Conservation (phyloP, 352 stramenopile genomes). For the Phytophthora sp. region DNA sequence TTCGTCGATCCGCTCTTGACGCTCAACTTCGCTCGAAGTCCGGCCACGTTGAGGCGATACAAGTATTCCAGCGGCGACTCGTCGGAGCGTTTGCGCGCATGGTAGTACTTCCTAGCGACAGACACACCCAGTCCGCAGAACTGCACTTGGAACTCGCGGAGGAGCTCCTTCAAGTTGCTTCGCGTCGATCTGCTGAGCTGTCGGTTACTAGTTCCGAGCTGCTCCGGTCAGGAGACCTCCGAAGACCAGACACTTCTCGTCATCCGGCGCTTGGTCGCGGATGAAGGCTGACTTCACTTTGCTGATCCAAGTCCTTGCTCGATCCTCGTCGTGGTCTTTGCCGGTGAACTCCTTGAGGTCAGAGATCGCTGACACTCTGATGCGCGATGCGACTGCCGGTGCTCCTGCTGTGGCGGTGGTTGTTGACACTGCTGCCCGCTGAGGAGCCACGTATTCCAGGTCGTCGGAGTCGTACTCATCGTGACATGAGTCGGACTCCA, state of each 20-base stretch:
- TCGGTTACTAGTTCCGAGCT: background rate
- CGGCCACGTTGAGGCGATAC: background rate
- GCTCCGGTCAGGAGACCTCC: background rate
- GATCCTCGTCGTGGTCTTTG: background rate
- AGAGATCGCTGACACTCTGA: constrained; percentile 1
- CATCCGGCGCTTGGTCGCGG: background rate
- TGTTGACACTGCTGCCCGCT: background rate
- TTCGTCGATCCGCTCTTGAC: background rate
- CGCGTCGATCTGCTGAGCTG: background rate
- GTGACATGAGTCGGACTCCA: background rate
- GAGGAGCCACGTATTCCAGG: background rate
- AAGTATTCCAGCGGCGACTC: background rate
- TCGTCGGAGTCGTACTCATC: background rate
- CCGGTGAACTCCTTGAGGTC: constrained; percentile 8
- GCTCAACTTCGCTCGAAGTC: background rate
- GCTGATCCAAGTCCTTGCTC: background rate
- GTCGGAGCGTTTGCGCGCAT: background rate
- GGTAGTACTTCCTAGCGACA: background rate
- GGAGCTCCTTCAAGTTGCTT: background rate
- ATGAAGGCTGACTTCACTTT: constrained; percentile 1
- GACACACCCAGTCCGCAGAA: background rate
- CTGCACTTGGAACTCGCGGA: background rate
- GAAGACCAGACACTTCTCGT: background rate
- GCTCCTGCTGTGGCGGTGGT: background rate
- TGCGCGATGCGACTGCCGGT: background rate